Evolutionary conservation across 192 early-diverging fungal species (phyloP).

Genomic region (Linnemannia schmuckeri): DNA sequence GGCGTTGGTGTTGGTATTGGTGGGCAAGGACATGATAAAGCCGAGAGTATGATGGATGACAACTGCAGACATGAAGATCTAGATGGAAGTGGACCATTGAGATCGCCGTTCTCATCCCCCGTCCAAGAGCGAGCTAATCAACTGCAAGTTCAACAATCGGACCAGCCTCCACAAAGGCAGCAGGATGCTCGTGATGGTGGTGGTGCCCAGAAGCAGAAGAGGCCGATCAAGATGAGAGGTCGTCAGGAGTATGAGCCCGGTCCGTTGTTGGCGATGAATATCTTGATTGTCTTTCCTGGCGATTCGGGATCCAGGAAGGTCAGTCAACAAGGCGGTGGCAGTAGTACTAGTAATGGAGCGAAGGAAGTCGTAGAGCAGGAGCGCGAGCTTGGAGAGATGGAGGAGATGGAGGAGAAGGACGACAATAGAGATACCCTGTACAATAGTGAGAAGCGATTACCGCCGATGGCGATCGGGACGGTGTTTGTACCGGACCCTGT

Average conservation of each 20-base stretch:
- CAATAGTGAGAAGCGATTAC: slow-evolving; percentile 36
- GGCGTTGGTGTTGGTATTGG: background rate
- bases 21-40: background rate
- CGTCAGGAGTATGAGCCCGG: slow-evolving; percentile 48
- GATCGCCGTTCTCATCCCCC: background rate
- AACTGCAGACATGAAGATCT: background rate
- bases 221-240: slow-evolving; percentile 43
- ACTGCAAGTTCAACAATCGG: background rate
- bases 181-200: background rate
- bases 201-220: background rate
- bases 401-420: background rate
- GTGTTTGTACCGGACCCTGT: slow-evolving; percentile 55
- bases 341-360: background rate
- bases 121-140: background rate
- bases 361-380: background rate
- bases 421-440: slow-evolving; percentile 32
- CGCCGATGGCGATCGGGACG: slow-evolving; percentile 52
- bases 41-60: background rate
- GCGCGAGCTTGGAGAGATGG: background rate
- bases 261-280: slow-evolving; percentile 48
- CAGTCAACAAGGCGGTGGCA: slow-evolving; percentile 27
- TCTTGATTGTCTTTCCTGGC: slow-evolving; percentile 49
- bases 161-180: background rate
- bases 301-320: slow-evolving; percentile 36
- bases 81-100: background rate